These are phyloP conservation scores for Pythium grandisporangium DNA, from an alignment of 352 stramenopile genomes.

Conservation along the genomic window DNA sequence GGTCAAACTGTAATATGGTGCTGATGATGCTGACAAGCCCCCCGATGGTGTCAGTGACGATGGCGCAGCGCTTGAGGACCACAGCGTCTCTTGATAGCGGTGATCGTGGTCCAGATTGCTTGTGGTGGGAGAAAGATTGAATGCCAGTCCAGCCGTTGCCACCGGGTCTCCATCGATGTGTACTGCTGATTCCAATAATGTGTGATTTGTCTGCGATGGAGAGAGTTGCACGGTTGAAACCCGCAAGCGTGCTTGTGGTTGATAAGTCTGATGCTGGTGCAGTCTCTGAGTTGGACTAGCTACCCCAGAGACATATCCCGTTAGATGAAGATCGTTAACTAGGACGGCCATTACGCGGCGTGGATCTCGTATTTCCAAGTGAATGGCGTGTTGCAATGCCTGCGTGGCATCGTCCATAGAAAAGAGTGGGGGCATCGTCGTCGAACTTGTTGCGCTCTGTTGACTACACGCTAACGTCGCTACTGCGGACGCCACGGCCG, in stretches of 20 bases:
- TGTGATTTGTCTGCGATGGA: too few relatives aligned
- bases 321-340: slow-evolving; percentile 3
- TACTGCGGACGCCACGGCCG: slow-evolving; percentile 41
- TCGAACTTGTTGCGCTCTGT: too few relatives aligned
- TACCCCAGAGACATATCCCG: too few relatives aligned
- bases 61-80: too few relatives aligned
- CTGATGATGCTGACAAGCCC: background rate
- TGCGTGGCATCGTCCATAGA: slow-evolving; percentile 23
- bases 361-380: slow-evolving; percentile 2
- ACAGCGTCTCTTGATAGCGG: too few relatives aligned
- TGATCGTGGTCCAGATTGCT: too few relatives aligned
- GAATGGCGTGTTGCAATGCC: slow-evolving; percentile 5
- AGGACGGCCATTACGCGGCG: slow-evolving; percentile 8
- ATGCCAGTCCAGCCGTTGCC: too few relatives aligned
- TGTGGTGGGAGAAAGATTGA: too few relatives aligned
- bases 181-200: too few relatives aligned
- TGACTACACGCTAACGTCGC: slow-evolving; percentile 42
- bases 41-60: background rate
- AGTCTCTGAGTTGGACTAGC: background rate
- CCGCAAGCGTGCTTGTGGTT: too few relatives aligned
- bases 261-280: background rate
- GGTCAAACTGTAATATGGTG: background rate
- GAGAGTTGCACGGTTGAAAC: too few relatives aligned
- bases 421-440: slow-evolving; percentile 25
- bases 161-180: too few relatives aligned